These are phyloP conservation scores for Alloteropsis semialata DNA, from an alignment of 176 grass and related monocot genomes.

Conservation along the genomic window DNA sequence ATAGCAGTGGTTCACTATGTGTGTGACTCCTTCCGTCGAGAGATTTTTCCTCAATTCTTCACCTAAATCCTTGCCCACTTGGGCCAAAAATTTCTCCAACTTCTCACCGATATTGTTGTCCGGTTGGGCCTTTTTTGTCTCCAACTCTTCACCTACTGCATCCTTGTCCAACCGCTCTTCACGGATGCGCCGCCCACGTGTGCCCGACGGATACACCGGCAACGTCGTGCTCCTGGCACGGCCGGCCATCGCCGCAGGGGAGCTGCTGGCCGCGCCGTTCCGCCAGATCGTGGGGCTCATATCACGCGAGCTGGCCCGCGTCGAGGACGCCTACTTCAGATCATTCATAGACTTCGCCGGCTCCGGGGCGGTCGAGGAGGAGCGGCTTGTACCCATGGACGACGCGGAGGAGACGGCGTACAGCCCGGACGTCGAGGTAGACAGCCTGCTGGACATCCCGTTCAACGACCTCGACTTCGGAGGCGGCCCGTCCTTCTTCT, in stretches of 20 bases:
- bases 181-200: not conserved
- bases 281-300: not conserved
- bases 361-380: constrained; percentile 39
- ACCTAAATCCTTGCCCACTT: no score
- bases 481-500: not conserved
- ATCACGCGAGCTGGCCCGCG: not conserved
- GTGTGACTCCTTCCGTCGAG: no score
- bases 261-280: not conserved
- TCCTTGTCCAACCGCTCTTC: no score
- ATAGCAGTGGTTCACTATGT: no score
- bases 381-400: constrained; percentile 25
- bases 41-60: no score
- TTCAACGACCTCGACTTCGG: constrained; percentile 8
- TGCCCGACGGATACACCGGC: not conserved
- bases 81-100: no score
- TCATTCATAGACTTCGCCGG: constrained; percentile 23
- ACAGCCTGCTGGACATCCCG: not conserved
- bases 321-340: constrained; percentile 16
- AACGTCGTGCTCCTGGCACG: constrained; percentile 11
- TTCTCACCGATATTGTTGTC: no score
- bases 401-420: not conserved
- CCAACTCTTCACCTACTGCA: no score
- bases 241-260: not conserved
- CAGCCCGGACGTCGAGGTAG: not conserved
- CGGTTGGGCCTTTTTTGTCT: no score